Evolutionary conservation across 192 early-diverging fungal genomes (phyloP).

Genomic region (Coemansia asiatica): DNA sequence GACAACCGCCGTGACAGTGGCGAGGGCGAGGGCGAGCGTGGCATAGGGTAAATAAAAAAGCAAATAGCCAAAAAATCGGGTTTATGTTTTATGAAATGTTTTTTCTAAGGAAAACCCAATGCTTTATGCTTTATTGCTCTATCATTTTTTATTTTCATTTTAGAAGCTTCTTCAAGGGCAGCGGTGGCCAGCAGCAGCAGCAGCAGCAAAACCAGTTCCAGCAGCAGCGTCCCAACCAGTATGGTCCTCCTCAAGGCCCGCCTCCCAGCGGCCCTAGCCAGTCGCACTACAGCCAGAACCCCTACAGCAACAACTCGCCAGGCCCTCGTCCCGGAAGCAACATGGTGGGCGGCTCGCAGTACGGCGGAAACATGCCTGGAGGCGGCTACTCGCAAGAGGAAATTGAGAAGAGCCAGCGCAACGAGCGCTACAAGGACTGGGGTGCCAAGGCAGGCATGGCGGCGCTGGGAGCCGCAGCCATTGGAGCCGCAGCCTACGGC

Average conservation of each 20-base stretch:
- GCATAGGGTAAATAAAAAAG: conserved; percentile 24
- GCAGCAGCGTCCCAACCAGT: conserved; percentile 27
- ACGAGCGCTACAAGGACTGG: conserved; percentile 37
- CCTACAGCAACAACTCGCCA: conserved; percentile 17
- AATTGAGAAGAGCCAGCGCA: conserved; percentile 26
- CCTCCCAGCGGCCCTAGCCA: neutral
- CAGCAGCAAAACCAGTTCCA: conserved; percentile 24
- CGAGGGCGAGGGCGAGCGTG: conserved; percentile 26
- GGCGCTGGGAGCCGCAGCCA: conserved; percentile 23
- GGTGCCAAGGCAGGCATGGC: conserved; percentile 31
- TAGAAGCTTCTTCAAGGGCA: conserved; percentile 26
- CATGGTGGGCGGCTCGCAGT: conserved; percentile 33
- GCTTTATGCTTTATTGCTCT: too few relatives aligned
- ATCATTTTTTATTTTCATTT: neutral
- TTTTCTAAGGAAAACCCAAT: too few relatives aligned
- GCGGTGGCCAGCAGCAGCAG: conserved; percentile 18
- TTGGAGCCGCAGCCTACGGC: conserved; percentile 42
- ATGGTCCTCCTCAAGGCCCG: conserved; percentile 27
- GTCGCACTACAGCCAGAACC: conserved; percentile 25
- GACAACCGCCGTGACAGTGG: conserved; percentile 13
- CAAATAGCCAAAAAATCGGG: too few relatives aligned
- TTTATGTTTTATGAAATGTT: neutral
- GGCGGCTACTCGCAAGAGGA: conserved; percentile 49
- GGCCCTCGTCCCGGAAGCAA: conserved; percentile 30
- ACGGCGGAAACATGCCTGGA: conserved; percentile 40